phyloP scores from a whole-genome alignment of 2,329 filamentous ascomycete species.

The Fusarium fracticaudum region DNA sequence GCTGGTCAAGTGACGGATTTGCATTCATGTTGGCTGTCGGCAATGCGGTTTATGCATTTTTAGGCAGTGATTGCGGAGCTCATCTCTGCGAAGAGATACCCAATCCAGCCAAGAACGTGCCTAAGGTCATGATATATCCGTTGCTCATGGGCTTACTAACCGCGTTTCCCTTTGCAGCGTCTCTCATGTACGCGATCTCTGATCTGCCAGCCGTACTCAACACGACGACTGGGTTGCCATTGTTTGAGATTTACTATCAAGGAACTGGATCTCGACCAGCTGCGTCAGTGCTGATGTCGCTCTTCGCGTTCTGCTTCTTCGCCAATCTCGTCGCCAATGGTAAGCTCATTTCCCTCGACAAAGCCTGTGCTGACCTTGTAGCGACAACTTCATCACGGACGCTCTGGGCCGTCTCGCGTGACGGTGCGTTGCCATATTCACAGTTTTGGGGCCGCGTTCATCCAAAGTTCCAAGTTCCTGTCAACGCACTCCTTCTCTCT shows the following conservation, averaged over 20 bases:
- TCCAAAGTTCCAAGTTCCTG: conserved; percentile 36
- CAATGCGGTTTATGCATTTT: conserved; percentile 31
- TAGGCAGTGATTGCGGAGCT: conserved; percentile 36
- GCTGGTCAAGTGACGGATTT: conserved; percentile 29
- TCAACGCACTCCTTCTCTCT: conserved; percentile 39
- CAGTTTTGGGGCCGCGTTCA: conserved; percentile 37
- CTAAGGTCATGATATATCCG: conserved; percentile 34
- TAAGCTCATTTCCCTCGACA: accelerated
- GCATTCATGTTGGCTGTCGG: conserved; percentile 25
- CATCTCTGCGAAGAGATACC: conserved; percentile 40
- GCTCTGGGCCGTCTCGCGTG: conserved; percentile 38
- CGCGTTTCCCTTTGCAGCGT: conserved; percentile 31
- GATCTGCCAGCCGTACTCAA: conserved; percentile 29
- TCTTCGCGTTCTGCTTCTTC: conserved; percentile 38
- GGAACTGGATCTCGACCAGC: conserved; percentile 24
- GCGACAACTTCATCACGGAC: conserved; percentile 36
- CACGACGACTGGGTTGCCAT: conserved; percentile 20
- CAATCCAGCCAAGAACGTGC: conserved; percentile 37
- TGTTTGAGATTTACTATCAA: conserved; percentile 37
- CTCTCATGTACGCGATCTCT: conserved; percentile 24
- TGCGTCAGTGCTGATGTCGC: conserved; percentile 23
- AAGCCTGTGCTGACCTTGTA: accelerated
- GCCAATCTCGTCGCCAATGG: conserved; percentile 32
- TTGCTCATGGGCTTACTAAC: conserved; percentile 34
- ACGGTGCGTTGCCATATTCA: conserved; percentile 40